These are phyloP conservation scores for Scutellaria barbata DNA, from an alignment of 257 asterid species.

Conservation along the genomic window DNA sequence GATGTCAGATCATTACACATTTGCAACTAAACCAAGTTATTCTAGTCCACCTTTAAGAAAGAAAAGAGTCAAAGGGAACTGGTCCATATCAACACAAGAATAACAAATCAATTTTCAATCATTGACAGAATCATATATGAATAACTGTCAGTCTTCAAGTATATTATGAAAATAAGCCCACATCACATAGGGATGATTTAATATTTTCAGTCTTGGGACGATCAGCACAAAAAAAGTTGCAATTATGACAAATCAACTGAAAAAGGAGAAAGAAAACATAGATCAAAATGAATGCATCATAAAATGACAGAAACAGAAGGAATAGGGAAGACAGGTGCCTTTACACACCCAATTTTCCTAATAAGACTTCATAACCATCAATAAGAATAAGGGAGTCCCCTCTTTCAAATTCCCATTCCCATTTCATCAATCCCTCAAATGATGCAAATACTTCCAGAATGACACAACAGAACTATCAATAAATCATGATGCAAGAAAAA, in stretches of 20 bases:
- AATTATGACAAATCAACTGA: slow-evolving; percentile 22
- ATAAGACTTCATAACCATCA: slow-evolving; percentile 16
- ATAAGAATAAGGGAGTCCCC: not conserved
- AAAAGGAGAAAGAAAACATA: not conserved
- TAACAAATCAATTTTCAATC: slow-evolving; percentile 14
- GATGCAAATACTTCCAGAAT: not conserved
- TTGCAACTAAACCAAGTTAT: too few relatives aligned
- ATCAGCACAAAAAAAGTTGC: slow-evolving; percentile 1
- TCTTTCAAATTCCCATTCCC: not conserved
- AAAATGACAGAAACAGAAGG: not conserved
- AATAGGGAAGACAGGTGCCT: not conserved
- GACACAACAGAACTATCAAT: not conserved
- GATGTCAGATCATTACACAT: too few relatives aligned
- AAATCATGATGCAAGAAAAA: not conserved
- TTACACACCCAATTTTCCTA: not conserved
- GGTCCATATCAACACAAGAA: slow-evolving; percentile 16
- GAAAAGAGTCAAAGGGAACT: not conserved
- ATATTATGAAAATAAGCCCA: slow-evolving; percentile 23
- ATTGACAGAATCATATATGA: slow-evolving; percentile 2
- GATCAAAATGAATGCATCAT: slow-evolving; percentile 2
- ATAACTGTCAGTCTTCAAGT: slow-evolving; percentile 1
- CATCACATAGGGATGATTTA: slow-evolving; percentile 20
- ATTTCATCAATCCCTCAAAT: slow-evolving; percentile 23
- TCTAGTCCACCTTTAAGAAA: too few relatives aligned
- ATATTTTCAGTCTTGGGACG: slow-evolving; percentile 8